Evolutionary conservation across 352 stramenopile genomes (phyloP), one percentile per base, ranked within the genome.

Genomic region (Halophytophthora batemanensis): DNA sequence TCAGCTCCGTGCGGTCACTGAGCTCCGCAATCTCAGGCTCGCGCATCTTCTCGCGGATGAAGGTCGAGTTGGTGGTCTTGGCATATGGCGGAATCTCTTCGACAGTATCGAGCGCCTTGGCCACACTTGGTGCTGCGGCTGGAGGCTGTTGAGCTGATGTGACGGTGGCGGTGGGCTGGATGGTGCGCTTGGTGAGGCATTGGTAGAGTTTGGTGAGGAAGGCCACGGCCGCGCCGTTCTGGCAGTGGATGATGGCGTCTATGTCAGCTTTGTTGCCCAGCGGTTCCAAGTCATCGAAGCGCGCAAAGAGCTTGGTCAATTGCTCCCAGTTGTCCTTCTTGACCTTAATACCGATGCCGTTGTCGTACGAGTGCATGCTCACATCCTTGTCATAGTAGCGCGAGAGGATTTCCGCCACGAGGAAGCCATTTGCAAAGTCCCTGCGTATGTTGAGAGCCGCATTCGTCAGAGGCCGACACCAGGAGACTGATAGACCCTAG

Each of bases 321-420:
- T 96, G 89, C 40, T 91, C 82, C 89, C 89, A 97, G 55, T 97
- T 97, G 69, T 96, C 86, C 56, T 91, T 93, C 56, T 93, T 96
- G 28, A 95, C 79, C 40, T 89, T 89, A 45, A 95, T 60, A 28
- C 88, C 86, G 41, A 94, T 95, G 47, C 90, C 90, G 46, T 97
- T 97, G 64, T 97, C 87, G 63, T 88, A 97, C 56, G 83, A 95
- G 59, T 96, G 90, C 87, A 97, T 97, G 35, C 80, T 88, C 35
- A 97, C 74, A 56, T 96, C 86, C 58, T 96, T 96, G 64, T 95
- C 86, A 51, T 96, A 96, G 64, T 97, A 97, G 2, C 87, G 74
- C 29, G 86, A 96, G 31, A 96, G 73, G 57, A 97, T 96, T 66
- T 97, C 90, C 2, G 87, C 90, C 22, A 96, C 80, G 1, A 97